Evolutionary conservation across 805 yeast genomes (phyloP).

Genomic region (Candida maris): DNA sequence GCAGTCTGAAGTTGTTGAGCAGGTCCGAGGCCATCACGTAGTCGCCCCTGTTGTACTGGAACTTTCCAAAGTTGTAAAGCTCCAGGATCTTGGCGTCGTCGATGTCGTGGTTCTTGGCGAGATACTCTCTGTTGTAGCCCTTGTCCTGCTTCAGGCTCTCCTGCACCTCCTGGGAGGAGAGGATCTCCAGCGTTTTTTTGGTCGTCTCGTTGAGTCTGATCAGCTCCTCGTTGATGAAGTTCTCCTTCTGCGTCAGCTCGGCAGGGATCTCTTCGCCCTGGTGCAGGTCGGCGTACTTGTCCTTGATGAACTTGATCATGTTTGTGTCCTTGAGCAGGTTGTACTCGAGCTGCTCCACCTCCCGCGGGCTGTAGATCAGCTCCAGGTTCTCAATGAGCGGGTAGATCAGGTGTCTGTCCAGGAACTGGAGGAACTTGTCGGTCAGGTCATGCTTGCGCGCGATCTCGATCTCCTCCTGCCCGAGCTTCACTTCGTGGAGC

Average conservation of each 20-base stretch:
- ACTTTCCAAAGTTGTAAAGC: conserved; percentile 56
- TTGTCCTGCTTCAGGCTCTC: conserved; percentile 53
- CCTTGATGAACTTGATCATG: conserved; percentile 49
- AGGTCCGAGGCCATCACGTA: conserved; percentile 57
- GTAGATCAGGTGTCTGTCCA: conserved; percentile 59
- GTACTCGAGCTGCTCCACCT: conserved; percentile 45
- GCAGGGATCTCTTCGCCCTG: conserved; percentile 38
- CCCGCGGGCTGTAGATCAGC: conserved; percentile 36
- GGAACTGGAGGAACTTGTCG: conserved; percentile 48
- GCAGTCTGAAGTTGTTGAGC: conserved; percentile 51
- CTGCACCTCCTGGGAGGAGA: conserved; percentile 49
- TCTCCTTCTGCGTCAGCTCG: conserved; percentile 39
- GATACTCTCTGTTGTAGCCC: conserved; percentile 45
- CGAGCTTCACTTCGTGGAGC: conserved; percentile 16
- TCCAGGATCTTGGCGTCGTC: conserved; percentile 46
- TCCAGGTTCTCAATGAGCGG: conserved; percentile 48
- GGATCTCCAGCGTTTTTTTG: conserved; percentile 41
- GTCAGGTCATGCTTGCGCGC: conserved; percentile 54
- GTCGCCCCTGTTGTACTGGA: conserved; percentile 62
- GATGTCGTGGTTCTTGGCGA: conserved; percentile 43
- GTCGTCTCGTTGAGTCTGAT: conserved; percentile 40
- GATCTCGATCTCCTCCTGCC: conserved; percentile 35
- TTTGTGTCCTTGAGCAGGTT: conserved; percentile 55
- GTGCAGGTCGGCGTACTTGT: conserved; percentile 40
- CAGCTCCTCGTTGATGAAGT: conserved; percentile 37